A percentile compares a stretch with the other conserved stretches of the same genome.
These are phyloP conservation scores for Staphylotrichum longicolle DNA, from an alignment of 495 filamentous ascomycete genomes.

Conservation along the genomic window DNA sequence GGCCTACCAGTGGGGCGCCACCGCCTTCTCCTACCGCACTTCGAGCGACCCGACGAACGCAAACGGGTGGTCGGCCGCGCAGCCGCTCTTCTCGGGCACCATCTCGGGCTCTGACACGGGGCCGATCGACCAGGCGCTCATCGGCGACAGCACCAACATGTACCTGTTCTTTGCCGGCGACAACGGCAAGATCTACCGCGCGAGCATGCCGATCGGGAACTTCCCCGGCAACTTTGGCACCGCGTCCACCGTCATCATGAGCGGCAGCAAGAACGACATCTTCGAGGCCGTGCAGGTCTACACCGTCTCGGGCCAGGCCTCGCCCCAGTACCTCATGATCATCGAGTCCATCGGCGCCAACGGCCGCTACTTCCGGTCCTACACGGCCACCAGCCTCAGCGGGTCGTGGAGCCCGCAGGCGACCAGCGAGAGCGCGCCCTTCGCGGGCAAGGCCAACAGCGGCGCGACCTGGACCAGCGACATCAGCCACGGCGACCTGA, in stretches of 20 bases:
- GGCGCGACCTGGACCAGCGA: conserved; percentile 62
- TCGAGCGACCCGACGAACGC: conserved; percentile 55
- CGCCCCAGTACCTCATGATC: conserved; percentile 60
- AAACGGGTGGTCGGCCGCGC: conserved; percentile 53
- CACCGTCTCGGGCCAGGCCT: conserved; percentile 50
- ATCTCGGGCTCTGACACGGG: conserved; percentile 51
- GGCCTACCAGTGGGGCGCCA: conserved; percentile 59
- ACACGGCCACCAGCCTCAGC: conserved; percentile 52
- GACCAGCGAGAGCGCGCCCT: conserved; percentile 50
- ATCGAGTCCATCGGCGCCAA: conserved; percentile 57
- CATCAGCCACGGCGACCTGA: conserved; percentile 61
- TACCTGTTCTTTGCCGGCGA: conserved; percentile 66
- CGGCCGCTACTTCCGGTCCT: conserved; percentile 65
- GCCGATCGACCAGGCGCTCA: conserved; percentile 59
- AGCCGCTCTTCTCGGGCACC: conserved; percentile 55
- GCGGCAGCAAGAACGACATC: conserved; percentile 52
- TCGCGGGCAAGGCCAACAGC: conserved; percentile 62
- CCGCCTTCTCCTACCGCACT: conserved; percentile 58
- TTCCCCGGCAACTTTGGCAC: conserved; percentile 61
- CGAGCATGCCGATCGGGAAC: conserved; percentile 55
- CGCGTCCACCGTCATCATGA: conserved; percentile 46
- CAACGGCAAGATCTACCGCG: conserved; percentile 62
- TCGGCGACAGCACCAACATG: conserved; percentile 57
- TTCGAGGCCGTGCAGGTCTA: conserved; percentile 67
- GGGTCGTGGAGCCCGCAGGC: conserved; percentile 57